Conservation (phyloP, 78 protist genomes). For the Isochrysis galbana region DNA sequence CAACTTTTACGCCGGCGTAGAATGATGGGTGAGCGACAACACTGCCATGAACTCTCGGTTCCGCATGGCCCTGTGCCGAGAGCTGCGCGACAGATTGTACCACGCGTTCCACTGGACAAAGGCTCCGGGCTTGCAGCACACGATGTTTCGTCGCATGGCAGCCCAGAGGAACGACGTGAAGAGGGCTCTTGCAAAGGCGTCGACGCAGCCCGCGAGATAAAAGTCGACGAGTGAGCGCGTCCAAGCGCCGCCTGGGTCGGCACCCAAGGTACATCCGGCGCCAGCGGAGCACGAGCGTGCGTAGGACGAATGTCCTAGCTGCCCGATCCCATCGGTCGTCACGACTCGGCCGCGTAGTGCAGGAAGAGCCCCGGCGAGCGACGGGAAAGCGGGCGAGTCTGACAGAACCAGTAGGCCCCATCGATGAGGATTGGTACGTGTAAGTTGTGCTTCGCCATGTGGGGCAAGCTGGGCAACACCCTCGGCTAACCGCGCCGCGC, state of each 20-base stretch:
- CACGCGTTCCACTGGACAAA: constrained; percentile 11
- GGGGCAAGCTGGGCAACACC: neutral
- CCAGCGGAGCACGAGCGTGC: neutral
- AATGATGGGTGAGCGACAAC: neutral
- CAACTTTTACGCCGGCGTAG: too few species aligned
- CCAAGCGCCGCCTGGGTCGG: constrained; percentile 25
- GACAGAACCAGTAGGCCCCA: constrained; percentile 14
- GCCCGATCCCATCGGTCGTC: neutral
- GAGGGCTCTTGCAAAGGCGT: neutral
- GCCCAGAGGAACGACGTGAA: neutral
- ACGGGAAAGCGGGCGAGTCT: neutral
- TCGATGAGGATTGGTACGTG: neutral
- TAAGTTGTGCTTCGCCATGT: neutral
- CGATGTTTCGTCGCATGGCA: neutral
- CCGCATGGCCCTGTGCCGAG: neutral
- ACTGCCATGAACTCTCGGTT: neutral
- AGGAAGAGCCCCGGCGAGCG: neutral
- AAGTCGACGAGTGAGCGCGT: constrained; percentile 16
- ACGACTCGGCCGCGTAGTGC: neutral
- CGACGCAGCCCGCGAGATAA: neutral
- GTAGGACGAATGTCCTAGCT: neutral
- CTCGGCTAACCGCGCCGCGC: constrained; percentile 9
- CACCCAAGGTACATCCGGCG: neutral
- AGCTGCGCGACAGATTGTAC: neutral
- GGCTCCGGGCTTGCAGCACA: constrained; percentile 2